These are phyloP conservation scores for Tolypocladium tropicale DNA, from an alignment of 2,329 filamentous ascomycete species.

Conservation along the genomic window DNA sequence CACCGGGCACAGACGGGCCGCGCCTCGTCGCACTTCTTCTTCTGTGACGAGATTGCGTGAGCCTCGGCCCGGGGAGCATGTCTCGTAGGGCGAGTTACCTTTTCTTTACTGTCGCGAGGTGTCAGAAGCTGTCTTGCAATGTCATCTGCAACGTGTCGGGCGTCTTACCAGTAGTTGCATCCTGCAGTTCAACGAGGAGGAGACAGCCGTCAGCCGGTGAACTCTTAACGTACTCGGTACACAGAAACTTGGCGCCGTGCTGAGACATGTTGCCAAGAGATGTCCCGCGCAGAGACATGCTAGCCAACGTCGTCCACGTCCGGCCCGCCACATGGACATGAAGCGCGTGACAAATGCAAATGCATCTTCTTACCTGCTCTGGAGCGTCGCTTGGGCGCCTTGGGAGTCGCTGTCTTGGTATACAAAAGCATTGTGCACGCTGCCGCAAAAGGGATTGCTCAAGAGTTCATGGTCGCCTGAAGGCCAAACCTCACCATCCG, in stretches of 20 bases:
- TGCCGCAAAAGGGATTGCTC: neutral
- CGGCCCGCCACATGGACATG: neutral
- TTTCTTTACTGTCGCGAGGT: constrained; percentile 37
- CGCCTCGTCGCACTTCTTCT: constrained; percentile 48
- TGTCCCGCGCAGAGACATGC: neutral
- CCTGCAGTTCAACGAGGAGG: constrained; percentile 20
- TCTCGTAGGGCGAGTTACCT: constrained; percentile 24
- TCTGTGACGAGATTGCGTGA: constrained; percentile 22
- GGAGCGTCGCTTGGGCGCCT: constrained; percentile 48
- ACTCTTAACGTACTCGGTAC: too few relatives aligned
- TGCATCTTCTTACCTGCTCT: constrained; percentile 37
- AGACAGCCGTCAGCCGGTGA: neutral
- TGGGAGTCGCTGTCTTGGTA: constrained; percentile 46
- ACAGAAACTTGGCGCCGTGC: too few relatives aligned
- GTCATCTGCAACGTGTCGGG: neutral
- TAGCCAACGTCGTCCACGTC: neutral
- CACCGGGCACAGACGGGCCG: constrained; percentile 42
- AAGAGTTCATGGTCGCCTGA: neutral
- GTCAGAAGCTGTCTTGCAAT: neutral
- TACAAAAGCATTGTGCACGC: constrained; percentile 41
- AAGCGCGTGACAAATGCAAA: neutral
- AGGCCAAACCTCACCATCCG: too few relatives aligned
- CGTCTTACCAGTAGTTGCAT: constrained; percentile 40
- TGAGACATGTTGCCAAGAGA: too few relatives aligned
- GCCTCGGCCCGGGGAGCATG: neutral